Base-by-base conservation (phyloP, 2,329 filamentous ascomycete genomes). In the Escovopsis weberi region DNA sequence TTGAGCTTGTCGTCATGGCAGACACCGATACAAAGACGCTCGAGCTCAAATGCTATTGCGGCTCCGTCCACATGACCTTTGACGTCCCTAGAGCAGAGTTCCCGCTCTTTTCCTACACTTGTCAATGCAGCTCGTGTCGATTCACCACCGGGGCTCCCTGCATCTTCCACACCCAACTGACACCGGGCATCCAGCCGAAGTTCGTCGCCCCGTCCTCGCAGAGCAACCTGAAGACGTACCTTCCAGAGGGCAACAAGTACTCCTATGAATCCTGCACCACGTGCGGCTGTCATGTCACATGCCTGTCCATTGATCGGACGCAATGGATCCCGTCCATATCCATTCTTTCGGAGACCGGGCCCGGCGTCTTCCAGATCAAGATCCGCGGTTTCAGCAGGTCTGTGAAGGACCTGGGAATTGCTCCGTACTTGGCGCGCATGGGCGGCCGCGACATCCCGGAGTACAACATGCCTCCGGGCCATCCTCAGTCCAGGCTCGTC, bases 51-150 rank as follows among this genome's bases (percentile, higher is more conserved):
- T 71, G 68, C 52, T 59, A 60, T 48, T 72, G 68, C 50, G 61
- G 62, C 41, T 59, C 62, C 23, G 56, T 66, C 6, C 60, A 65
- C 49, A 66, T 66, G 52, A 61, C 55, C 5, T 44, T 71, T 44
- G 59, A 63, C 4, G 46, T 71, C 1, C 61, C 63, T 1, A 48
- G 47, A 3, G 52, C 59, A 0, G 48, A 52, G 1, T 59, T 70
- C 0, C 68, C 67, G 0, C 55, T 71, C 5, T 52, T 55, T 11
- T 56, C 59, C 12, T 61, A 68, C 45, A 53, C 70, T 41, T 71
- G 68, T 49, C 62, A 67, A 45, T 71, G 68, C 54, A 63, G 59
- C 48, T 49, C 64, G 28, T 71, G 68, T 41, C 64, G 67, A 33
- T 60, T 61, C 43, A 57, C 56, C 2, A 60, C 64, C 33, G 67